Conservation (phyloP, 1,139 yeast genomes). For the Suhomyces anneliseae region DNA sequence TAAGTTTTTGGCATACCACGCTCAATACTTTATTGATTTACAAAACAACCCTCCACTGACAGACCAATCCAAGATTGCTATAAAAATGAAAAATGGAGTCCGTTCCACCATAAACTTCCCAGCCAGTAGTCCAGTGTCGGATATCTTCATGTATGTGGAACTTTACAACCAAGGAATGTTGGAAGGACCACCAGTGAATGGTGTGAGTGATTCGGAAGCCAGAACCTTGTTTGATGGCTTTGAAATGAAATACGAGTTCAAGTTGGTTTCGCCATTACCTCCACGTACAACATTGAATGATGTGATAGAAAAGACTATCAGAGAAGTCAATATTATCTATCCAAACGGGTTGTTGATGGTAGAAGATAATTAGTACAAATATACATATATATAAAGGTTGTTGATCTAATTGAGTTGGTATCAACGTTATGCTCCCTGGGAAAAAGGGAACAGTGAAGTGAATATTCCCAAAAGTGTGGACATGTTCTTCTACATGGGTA, state of each 20-base stretch:
- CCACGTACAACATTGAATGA: constrained; percentile 37
- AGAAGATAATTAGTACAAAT: constrained; percentile 19
- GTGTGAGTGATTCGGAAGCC: constrained; percentile 22
- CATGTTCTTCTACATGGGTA: too few relatives aligned
- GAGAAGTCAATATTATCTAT: constrained; percentile 34
- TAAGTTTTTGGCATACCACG: constrained; percentile 44
- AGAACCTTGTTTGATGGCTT: constrained; percentile 22
- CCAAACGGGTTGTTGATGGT: constrained; percentile 47
- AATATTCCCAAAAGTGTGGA: too few relatives aligned
- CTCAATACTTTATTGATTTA: constrained; percentile 37
- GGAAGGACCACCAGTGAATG: constrained; percentile 20
- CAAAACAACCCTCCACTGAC: constrained; percentile 1
- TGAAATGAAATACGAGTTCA: constrained; percentile 31
- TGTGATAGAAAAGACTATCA: constrained; percentile 20
- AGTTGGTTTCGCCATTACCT: constrained; percentile 40
- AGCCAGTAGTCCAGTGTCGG: constrained; percentile 47
- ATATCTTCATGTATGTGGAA: constrained; percentile 62
- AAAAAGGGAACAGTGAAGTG: too few relatives aligned
- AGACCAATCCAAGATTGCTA: constrained; percentile 48
- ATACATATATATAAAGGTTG: neutral
- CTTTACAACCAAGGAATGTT: constrained; percentile 33
- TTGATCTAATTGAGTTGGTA: too few relatives aligned
- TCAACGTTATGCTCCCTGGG: too few relatives aligned
- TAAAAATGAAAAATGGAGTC: constrained; percentile 54
- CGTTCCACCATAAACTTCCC: constrained; percentile 52